Percentiles rank a stretch among this genome's conserved stretches.
phyloP scores from a whole-genome alignment of 2,329 filamentous ascomycete species.

The Hymenotorrendiella dingleyae region DNA sequence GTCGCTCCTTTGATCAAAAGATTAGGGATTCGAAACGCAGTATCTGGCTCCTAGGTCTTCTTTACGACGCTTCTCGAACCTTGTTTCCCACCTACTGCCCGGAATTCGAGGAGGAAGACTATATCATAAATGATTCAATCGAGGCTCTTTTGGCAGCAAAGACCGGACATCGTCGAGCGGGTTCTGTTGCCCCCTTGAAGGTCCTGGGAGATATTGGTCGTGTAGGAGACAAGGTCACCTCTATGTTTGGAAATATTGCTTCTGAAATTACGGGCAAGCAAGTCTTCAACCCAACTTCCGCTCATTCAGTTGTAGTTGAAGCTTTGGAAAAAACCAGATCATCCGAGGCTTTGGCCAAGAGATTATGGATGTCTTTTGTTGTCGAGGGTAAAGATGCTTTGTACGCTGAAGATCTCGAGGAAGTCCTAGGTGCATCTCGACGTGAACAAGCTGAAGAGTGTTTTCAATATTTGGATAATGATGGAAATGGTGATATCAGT shows the following conservation, averaged over 20 bases:
- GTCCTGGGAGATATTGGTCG: constrained; percentile 70
- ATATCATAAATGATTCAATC: constrained; percentile 80
- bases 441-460: constrained; percentile 78
- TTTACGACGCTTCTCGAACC: constrained; percentile 84
- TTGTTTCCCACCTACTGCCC: constrained; percentile 89
- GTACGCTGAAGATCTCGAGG: constrained; percentile 72
- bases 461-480: constrained; percentile 74
- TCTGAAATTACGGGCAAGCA: constrained; percentile 94
- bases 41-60: constrained; percentile 70
- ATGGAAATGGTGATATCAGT: constrained; percentile 89
- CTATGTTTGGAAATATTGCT: constrained; percentile 86
- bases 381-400: constrained; percentile 80
- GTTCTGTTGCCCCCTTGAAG: constrained; percentile 69
- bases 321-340: constrained; percentile 79
- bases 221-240: constrained; percentile 88
- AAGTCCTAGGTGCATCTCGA: constrained; percentile 75
- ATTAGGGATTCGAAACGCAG: constrained; percentile 91
- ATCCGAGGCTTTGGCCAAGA: constrained; percentile 85
- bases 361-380: constrained; percentile 98
- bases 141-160: constrained; percentile 59
- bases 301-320: constrained; percentile 83
- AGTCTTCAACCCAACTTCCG: constrained; percentile 86
- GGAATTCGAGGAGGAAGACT: constrained; percentile 89
- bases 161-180: constrained; percentile 44
- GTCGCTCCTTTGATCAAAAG: constrained; percentile 71